Percentiles rank a stretch among this genome's conserved stretches.
Conservation (phyloP, 2,329 filamentous ascomycete genomes). For the Alternaria rosae region DNA sequence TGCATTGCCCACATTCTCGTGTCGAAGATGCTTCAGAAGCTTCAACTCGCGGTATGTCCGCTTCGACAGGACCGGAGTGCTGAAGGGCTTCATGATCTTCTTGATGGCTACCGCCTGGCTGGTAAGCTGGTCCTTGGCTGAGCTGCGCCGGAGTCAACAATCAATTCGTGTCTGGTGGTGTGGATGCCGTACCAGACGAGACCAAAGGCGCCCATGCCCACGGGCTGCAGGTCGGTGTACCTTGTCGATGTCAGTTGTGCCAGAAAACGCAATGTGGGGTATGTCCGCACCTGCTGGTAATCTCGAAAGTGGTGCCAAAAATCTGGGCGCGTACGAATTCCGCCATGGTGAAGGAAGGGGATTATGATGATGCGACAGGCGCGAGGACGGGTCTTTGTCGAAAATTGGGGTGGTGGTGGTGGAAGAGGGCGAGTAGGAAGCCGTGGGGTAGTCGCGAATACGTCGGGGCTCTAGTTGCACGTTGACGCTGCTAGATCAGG, state of each 20-base stretch:
- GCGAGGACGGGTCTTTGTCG: constrained; percentile 18
- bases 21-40: constrained; percentile 92
- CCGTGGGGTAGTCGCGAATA: constrained; percentile 21
- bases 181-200: constrained; percentile 79
- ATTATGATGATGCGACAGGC: constrained; percentile 30
- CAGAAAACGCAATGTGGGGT: constrained; percentile 33
- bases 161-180: constrained; percentile 3
- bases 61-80: constrained; percentile 97
- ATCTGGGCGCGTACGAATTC: constrained; percentile 99
- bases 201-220: constrained; percentile 98
- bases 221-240: constrained; percentile 97
- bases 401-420: constrained; percentile 5
- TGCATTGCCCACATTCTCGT: constrained; percentile 80
- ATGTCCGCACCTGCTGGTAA: constrained; percentile 83
- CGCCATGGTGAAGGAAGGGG: constrained; percentile 73
- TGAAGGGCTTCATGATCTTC: constrained; percentile 99
- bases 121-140: constrained; percentile 96
- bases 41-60: constrained; percentile 97
- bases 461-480: constrained; percentile 31
- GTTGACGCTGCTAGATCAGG: constrained; percentile 36
- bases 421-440: constrained; percentile 22
- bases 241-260: constrained; percentile 58
- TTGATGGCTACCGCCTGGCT: constrained; percentile 97
- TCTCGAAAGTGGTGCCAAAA: constrained; percentile 99
- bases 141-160: constrained; percentile 63